Conservation (phyloP, 371 early-diverging fungal species). For the Mortierella sp. region DNA sequence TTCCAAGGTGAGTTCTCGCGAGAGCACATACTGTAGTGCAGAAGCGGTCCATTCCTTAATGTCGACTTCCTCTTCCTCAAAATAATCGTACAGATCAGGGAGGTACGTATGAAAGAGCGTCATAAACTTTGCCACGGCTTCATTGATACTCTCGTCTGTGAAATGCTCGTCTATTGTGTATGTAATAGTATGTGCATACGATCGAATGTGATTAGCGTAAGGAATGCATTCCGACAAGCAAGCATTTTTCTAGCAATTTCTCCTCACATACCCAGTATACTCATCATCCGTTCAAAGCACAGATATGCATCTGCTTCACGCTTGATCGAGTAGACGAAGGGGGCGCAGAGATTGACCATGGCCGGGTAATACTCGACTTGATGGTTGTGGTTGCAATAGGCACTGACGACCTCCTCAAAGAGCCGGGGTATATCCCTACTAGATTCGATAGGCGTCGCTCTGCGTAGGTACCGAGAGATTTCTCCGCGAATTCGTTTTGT, state of each 20-base stretch:
- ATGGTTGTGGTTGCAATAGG: conserved; percentile 83
- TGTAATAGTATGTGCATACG: conserved; percentile 5
- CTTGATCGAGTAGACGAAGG: conserved; percentile 80
- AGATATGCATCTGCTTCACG: conserved; percentile 85
- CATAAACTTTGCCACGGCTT: conserved; percentile 83
- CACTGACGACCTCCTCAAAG: conserved; percentile 87
- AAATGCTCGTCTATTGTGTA: conserved; percentile 74
- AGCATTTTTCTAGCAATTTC: too few relatives aligned
- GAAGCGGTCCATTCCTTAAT: conserved; percentile 90
- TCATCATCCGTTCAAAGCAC: conserved; percentile 82
- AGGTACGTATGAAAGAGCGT: conserved; percentile 79
- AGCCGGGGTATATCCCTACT: conserved; percentile 51
- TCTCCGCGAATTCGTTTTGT: conserved; percentile 91
- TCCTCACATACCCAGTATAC: conserved; percentile 70
- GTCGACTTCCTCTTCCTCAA: conserved; percentile 96
- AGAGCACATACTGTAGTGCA: conserved; percentile 83
- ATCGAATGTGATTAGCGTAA: too few relatives aligned
- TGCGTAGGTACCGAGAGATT: conserved; percentile 80
- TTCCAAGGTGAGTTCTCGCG: conserved; percentile 85
- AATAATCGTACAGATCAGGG: conserved; percentile 86
- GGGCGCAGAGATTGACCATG: conserved; percentile 85
- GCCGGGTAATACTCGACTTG: conserved; percentile 82
- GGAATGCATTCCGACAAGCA: too few relatives aligned
- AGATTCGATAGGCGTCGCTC: conserved; percentile 52
- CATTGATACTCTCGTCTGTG: conserved; percentile 62